Percentiles rank a stretch among this genome's conserved stretches.
phyloP scores from a whole-genome alignment of 2,329 filamentous ascomycete species.

The Ceratocystis destructans region DNA sequence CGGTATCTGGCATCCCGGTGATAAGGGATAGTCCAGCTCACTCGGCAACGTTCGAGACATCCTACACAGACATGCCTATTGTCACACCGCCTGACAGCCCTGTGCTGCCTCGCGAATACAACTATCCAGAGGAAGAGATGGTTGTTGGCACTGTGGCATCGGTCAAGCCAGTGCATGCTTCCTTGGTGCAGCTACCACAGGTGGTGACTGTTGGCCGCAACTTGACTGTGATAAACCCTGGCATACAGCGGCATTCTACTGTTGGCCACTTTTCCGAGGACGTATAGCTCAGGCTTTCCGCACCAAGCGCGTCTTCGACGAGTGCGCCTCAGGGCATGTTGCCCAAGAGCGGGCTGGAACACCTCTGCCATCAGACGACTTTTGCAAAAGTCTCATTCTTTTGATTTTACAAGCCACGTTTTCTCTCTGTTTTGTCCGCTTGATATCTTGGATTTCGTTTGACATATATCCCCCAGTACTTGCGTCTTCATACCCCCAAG shows the following conservation, averaged over 20 bases:
- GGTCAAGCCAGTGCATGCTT: neutral
- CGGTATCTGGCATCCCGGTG: conserved; percentile 45
- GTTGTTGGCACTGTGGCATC: neutral
- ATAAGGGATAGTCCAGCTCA: conserved; percentile 52
- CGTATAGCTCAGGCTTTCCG: conserved; percentile 9
- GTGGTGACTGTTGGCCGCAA: conserved; percentile 15
- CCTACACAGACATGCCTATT: neutral
- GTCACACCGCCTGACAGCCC: conserved; percentile 8
- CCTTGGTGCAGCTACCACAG: conserved; percentile 7
- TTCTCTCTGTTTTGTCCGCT: neutral
- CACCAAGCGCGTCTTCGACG: no score
- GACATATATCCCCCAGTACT: conserved; percentile 13
- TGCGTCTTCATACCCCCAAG: conserved; percentile 3
- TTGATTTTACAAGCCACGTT: conserved; percentile 4
- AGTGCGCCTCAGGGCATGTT: no score
- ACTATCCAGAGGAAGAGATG: neutral
- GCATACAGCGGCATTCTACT: conserved; percentile 16
- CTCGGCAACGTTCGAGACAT: conserved; percentile 26
- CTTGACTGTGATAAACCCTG: conserved; percentile 15
- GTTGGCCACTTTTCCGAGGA: conserved; percentile 18
- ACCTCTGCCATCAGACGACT: no score
- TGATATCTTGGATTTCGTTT: conserved; percentile 9
- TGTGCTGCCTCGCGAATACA: conserved; percentile 1
- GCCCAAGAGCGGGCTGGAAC: no score
- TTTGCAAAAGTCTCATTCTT: conserved; percentile 1